Evolutionary conservation across 1,284 basidiomycete species (phyloP).

Genomic region (Irpex rosettiformis): DNA sequence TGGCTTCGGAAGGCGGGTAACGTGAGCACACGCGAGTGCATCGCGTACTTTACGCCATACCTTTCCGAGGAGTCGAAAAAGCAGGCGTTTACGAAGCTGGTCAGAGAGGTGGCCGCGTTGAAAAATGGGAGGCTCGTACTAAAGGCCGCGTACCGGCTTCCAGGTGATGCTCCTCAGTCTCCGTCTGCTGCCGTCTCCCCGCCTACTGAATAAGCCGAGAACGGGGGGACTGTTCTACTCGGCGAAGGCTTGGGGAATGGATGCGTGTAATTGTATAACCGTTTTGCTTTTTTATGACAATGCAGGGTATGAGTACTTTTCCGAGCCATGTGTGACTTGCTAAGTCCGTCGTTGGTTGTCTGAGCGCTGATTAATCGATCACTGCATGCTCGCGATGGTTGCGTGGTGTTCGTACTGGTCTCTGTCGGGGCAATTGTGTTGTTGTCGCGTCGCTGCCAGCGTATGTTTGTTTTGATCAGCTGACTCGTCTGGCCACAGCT

Average conservation of each 20-base stretch:
- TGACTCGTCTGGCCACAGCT: too few species aligned
- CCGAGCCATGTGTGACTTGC: too few species aligned
- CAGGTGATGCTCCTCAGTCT: slow-evolving; percentile 11
- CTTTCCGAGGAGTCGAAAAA: slow-evolving; percentile 68
- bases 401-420: neutral
- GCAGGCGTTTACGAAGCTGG: slow-evolving; percentile 65
- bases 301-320: neutral
- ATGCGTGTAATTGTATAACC: slow-evolving; percentile 1
- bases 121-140: slow-evolving; percentile 64
- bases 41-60: slow-evolving; percentile 73
- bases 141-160: slow-evolving; percentile 40
- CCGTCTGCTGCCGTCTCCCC: slow-evolving; percentile 17
- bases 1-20: slow-evolving; percentile 65
- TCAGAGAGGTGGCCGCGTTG: slow-evolving; percentile 71
- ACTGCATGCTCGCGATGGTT: neutral
- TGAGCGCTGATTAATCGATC: neutral
- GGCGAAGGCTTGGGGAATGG: neutral
- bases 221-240: neutral
- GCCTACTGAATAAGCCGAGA: neutral
- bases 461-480: too few species aligned
- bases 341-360: neutral
- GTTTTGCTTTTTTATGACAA: neutral
- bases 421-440: too few species aligned
- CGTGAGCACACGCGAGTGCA: slow-evolving; percentile 70
- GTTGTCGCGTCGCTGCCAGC: too few species aligned